Evolutionary conservation across 345 rosid genomes (phyloP).

Genomic region (Durio zibethinus): DNA sequence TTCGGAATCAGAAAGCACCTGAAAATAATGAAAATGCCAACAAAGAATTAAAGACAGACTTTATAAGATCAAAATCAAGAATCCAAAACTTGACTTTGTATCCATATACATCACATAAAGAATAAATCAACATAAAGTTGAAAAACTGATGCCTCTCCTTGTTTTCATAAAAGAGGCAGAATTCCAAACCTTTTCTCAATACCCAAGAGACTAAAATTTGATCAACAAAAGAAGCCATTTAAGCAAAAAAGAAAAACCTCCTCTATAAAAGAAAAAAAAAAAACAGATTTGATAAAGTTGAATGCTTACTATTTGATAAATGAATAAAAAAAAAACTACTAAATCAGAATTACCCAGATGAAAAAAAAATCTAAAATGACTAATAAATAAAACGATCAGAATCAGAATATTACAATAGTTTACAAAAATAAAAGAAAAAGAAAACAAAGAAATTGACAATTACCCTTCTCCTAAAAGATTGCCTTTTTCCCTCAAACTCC

Average conservation of each 20-base stretch:
- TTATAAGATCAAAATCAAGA: constrained; percentile 1
- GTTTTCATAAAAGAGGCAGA: background rate
- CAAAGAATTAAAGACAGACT: background rate
- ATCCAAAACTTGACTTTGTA: background rate
- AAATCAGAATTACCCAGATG: background rate
- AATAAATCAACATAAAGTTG: background rate
- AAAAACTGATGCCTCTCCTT: background rate
- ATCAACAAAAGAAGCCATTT: background rate
- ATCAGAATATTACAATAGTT: background rate
- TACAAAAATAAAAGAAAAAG: background rate
- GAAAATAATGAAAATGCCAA: constrained; percentile 16
- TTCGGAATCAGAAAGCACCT: constrained; percentile 88
- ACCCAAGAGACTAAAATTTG: background rate
- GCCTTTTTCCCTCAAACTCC: constrained; percentile 62
- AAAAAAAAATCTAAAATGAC: background rate
- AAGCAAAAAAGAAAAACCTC: background rate
- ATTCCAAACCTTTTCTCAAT: background rate
- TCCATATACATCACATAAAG: background rate
- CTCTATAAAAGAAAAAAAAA: background rate
- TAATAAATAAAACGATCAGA: background rate
- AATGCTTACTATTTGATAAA: background rate
- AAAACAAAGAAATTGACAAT: background rate
- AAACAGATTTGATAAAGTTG: background rate
- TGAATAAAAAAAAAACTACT: background rate
- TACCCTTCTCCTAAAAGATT: constrained; percentile 75